These are phyloP conservation scores for Colletotrichum melonis DNA, from an alignment of 2,329 filamentous ascomycete species.

Conservation along the genomic window DNA sequence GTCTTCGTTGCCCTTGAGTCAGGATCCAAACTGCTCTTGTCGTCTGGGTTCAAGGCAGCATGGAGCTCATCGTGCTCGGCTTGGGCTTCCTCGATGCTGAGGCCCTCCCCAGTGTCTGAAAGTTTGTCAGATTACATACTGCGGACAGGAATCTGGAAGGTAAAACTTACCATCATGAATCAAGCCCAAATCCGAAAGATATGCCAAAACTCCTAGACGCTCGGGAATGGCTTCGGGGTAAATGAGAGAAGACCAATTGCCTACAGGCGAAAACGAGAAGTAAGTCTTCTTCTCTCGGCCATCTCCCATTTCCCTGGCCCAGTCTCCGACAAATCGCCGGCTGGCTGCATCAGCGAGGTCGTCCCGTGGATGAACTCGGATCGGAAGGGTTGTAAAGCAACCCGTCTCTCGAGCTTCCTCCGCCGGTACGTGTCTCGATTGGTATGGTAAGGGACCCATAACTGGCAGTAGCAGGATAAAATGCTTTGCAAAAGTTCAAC, in stretches of 20 bases:
- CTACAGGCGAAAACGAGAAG: slow-evolving; percentile 17
- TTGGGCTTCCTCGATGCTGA: slow-evolving; percentile 15
- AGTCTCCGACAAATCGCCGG: slow-evolving; percentile 7
- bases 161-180: slow-evolving; percentile 13
- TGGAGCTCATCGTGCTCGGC: slow-evolving; percentile 10
- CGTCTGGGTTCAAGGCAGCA: background rate
- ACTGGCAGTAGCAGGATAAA: too few relatives aligned
- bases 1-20: background rate
- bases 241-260: slow-evolving; percentile 24
- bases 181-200: slow-evolving; percentile 19
- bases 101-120: slow-evolving; percentile 8
- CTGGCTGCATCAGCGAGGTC: slow-evolving; percentile 19
- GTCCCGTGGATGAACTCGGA: slow-evolving; percentile 17
- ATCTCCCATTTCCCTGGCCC: background rate
- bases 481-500: too few relatives aligned
- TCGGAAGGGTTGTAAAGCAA: slow-evolving; percentile 17
- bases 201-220: slow-evolving; percentile 7
- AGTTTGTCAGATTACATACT: background rate
- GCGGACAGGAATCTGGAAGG: too few relatives aligned
- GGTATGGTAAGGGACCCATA: too few relatives aligned
- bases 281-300: slow-evolving; percentile 18
- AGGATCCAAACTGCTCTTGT: background rate
- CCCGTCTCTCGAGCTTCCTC: background rate
- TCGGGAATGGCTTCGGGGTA: slow-evolving; percentile 21
- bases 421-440: too few relatives aligned